Evolutionary conservation across 495 filamentous ascomycete species (phyloP).

Genomic region (Hypoxylon lenormandii): DNA sequence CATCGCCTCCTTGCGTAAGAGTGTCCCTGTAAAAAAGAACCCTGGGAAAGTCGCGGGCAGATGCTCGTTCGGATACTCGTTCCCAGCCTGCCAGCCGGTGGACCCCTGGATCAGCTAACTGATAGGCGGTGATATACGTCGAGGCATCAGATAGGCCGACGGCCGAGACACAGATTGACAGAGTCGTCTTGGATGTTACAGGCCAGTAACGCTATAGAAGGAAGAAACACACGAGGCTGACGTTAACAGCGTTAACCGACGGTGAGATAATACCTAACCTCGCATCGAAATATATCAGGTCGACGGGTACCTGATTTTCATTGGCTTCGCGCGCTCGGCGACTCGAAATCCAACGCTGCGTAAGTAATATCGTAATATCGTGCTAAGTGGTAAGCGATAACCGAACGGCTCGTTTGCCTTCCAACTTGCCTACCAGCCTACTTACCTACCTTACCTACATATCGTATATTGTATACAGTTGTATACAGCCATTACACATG

Average conservation of each 20-base stretch:
- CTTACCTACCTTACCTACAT: no score
- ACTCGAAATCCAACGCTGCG: slow-evolving; percentile 19
- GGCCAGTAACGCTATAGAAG: slow-evolving; percentile 24
- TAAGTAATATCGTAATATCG: no score
- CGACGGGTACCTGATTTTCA: slow-evolving; percentile 17
- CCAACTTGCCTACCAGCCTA: background rate
- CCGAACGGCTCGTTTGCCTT: slow-evolving; percentile 27
- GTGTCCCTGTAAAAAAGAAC: slow-evolving; percentile 27
- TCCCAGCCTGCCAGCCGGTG: slow-evolving; percentile 3
- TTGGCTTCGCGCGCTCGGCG: slow-evolving; percentile 43
- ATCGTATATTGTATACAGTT: no score
- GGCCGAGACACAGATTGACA: slow-evolving; percentile 11
- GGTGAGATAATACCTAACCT: slow-evolving; percentile 16
- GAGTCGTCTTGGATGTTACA: slow-evolving; percentile 19
- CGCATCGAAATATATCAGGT: slow-evolving; percentile 8
- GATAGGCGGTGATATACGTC: slow-evolving; percentile 9
- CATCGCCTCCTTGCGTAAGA: slow-evolving; percentile 12
- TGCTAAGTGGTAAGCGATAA: slow-evolving; percentile 36
- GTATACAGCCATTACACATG: slow-evolving; percentile 17
- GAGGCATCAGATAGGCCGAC: slow-evolving; percentile 7
- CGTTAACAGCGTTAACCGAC: slow-evolving; percentile 21
- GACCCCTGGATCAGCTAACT: slow-evolving; percentile 14
- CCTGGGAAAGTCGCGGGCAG: slow-evolving; percentile 16
- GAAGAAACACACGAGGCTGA: slow-evolving; percentile 37
- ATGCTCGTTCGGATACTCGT: slow-evolving; percentile 14